Base-by-base conservation (phyloP, 2,329 filamentous ascomycete species). In the Botryotinia narcissicola region DNA sequence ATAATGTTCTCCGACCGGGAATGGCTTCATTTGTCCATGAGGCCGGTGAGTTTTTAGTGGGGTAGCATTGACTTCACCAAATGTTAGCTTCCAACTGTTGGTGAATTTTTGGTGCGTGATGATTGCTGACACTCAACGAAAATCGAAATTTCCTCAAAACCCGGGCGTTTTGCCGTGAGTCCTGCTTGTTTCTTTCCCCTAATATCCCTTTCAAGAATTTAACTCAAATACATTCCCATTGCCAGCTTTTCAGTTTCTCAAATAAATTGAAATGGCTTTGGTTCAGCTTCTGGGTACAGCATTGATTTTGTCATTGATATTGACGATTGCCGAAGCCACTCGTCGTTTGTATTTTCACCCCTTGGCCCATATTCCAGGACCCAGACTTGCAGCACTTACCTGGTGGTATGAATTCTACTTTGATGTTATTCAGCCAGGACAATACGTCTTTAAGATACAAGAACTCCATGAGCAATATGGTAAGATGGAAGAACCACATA, bases 401-500 rank as follows among this genome's bases (percentile, higher is more conserved):
- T 75, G 73, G 42, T 71, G 77, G 42, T 78, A 78, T 44, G 73
- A 78, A 48, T 74, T 71, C 18, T 78, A 76, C 59, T 75, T 71
- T 59, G 71, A 73, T 29, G 60, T 76, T 57, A 57, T 67, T 35
- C 73, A 67, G 32, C 73, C 74, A 4, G 63, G 63, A 48, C 70
- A 66, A 18, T 78, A 71, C 25, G 76, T 75, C 51, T 44, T 51
- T 14, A 12, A 75, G n/a, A 71, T 78, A 16, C 71, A 63, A 16
- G 61, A 75, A 32, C 51, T 78, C 63, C 77, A 78, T 48, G 63
- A 76, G 46, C 67, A 72, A 72, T 78, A 78, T 74, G 77, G 77
- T 75, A 48, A 67, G 57, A 35, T 35, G 1, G 0, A 48, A 59
- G 16, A 8, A 60, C 10, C 22, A 9, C 22, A 14, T 35, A 29